phyloP scores from a whole-genome alignment of 169 alveolate genomes.

The Eimeria tenella region DNA sequence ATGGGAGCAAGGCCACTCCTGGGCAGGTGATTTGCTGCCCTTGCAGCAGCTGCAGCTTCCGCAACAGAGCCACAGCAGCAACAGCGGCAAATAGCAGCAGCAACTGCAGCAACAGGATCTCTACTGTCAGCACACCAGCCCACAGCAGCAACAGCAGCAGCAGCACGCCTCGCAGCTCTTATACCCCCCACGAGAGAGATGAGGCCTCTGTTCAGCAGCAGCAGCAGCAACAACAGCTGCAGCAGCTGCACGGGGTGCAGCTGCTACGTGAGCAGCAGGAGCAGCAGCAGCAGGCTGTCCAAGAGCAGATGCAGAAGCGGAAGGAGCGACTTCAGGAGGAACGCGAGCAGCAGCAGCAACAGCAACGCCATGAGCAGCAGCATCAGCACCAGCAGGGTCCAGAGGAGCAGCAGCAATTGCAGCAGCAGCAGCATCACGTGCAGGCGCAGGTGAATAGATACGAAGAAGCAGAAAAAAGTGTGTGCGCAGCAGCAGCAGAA shows the following conservation, averaged over 20 bases:
- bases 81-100: slow-evolving; percentile 52
- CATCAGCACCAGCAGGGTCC: not conserved
- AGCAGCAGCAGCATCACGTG: not conserved
- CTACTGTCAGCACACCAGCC: slow-evolving; percentile 23
- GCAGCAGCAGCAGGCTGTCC: not conserved
- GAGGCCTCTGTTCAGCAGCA: not conserved
- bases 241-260: not conserved
- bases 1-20: not conserved
- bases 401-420: not conserved
- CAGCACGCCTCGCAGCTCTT: slow-evolving; percentile 1
- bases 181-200: not conserved
- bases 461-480: no score
- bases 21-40: not conserved
- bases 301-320: not conserved
- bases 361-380: not conserved
- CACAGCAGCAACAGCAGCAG: slow-evolving; percentile 45
- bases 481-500: not conserved
- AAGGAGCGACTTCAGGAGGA: not conserved
- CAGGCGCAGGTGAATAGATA: not conserved
- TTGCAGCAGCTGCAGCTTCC: not conserved
- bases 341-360: slow-evolving; percentile 15
- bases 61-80: slow-evolving; percentile 47
- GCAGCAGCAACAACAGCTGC: slow-evolving; percentile 35
- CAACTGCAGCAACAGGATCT: slow-evolving; percentile 26
- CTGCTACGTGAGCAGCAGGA: not conserved